These are phyloP conservation scores for Microbotryum saponariae DNA, from an alignment of 1,284 basidiomycete species.

Conservation along the genomic window DNA sequence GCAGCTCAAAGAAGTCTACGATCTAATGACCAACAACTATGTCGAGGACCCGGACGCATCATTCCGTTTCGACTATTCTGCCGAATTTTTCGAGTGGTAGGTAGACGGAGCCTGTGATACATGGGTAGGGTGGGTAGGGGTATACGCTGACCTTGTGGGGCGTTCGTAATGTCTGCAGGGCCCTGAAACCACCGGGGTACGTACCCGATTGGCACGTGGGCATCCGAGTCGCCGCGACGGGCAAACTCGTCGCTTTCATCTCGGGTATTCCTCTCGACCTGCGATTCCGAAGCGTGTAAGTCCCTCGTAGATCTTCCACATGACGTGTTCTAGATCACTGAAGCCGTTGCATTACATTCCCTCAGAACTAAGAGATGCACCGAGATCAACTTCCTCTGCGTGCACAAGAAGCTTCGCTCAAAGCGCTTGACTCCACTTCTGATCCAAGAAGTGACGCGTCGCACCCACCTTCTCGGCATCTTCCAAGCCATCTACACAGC, in stretches of 20 bases:
- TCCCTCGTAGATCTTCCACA: conserved; percentile 9
- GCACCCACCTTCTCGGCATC: conserved; percentile 77
- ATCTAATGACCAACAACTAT: conserved; percentile 85
- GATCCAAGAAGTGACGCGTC: conserved; percentile 96
- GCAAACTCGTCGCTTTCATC: conserved; percentile 96
- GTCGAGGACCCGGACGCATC: conserved; percentile 94
- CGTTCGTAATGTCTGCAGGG: conserved; percentile 53
- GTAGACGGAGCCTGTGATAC: conserved; percentile 13
- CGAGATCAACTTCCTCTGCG: conserved; percentile 97
- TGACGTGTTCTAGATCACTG: neutral
- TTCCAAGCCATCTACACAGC: conserved; percentile 98
- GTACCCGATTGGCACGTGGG: conserved; percentile 91
- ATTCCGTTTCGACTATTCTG: conserved; percentile 92
- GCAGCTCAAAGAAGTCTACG: conserved; percentile 84
- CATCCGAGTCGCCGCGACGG: conserved; percentile 72
- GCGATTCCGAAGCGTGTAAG: conserved; percentile 70
- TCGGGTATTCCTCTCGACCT: conserved; percentile 83
- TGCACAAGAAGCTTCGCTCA: conserved; percentile 94
- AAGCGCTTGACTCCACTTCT: conserved; percentile 93
- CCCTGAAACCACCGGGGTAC: conserved; percentile 88
- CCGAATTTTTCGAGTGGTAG: conserved; percentile 89
- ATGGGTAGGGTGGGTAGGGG: too few species aligned
- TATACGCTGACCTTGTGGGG: too few species aligned
- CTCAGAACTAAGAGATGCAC: conserved; percentile 60
- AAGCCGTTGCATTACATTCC: neutral